Percentiles rank a stretch among this genome's conserved stretches.
Conservation (phyloP, 805 yeast genomes). For the Hanseniaspora hatyaiensis region DNA sequence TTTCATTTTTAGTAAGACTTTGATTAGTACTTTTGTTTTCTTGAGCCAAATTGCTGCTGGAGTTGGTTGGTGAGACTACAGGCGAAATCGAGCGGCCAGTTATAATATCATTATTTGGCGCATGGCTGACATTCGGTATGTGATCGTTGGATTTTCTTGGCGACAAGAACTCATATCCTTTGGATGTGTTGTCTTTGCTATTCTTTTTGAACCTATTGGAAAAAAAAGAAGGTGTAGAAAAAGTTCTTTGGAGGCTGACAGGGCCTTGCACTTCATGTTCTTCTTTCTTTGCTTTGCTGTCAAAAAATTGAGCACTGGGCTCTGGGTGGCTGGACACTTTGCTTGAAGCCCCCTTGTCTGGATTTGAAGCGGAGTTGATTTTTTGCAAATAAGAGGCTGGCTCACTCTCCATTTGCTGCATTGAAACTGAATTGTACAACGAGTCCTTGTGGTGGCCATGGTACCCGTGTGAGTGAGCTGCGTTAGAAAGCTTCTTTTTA, state of each 20-base stretch:
- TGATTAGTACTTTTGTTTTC: background rate
- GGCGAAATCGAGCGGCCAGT: background rate
- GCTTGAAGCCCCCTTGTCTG: too few relatives aligned
- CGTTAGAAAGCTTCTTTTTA: constrained; percentile 9
- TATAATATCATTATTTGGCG: too few relatives aligned
- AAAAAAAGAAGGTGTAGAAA: constrained; percentile 14
- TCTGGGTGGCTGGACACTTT: too few relatives aligned
- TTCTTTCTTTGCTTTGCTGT: too few relatives aligned
- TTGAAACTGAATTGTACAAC: background rate
- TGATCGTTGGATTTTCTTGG: background rate
- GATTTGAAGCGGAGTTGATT: too few relatives aligned
- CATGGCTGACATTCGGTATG: too few relatives aligned
- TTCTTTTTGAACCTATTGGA: constrained; percentile 7
- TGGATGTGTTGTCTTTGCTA: background rate
- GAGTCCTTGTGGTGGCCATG: background rate
- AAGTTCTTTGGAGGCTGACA: constrained; percentile 5
- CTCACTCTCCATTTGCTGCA: background rate
- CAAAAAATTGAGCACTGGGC: too few relatives aligned
- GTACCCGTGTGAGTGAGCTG: background rate
- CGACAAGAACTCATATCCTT: background rate
- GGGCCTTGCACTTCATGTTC: background rate
- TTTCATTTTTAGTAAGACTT: background rate
- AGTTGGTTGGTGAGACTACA: background rate
- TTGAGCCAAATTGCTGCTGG: background rate
- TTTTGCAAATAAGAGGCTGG: background rate